Evolutionary conservation across 208 protist species (phyloP), one percentile per base, ranked within the genome.

Genomic region (Acanthamoeba quina): DNA sequence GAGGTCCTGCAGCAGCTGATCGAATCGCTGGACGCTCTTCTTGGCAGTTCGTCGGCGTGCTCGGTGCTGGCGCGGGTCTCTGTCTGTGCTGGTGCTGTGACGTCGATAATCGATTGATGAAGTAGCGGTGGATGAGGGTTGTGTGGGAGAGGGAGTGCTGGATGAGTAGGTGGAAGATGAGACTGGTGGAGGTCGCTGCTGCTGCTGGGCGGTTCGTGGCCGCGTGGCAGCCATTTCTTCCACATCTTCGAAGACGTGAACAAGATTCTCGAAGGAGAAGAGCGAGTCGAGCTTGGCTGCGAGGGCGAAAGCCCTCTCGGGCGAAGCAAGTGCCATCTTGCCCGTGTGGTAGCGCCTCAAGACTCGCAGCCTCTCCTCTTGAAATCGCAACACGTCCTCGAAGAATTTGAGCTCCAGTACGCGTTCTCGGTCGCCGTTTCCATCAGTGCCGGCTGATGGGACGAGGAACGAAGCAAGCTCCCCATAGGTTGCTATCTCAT

Each of bases 351-450:
- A 68, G n/a, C 62, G 62, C 13, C 62, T n/a, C 62, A 68, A 15
- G 62, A 68, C 37, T 9, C 62, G 62, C 62, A 68, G 62, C 62
- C 29, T 29, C 62, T 68, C n/a, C 13, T 68, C 62, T 34, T 68
- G 62, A 68, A 68, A 68, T 68, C 62, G 62, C n/a, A 68, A 34
- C 62, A 68, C 21, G n/a, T 68, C 62, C 62, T 68, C 62, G 62
- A 68, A 68, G 62, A 68, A 68, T 34, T 34, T 68, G n/a, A 68
- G 7, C 13, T 29, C 29, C 9, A 34, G 9, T 5, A 3, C 29
- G 62, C 62, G 62, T 19, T 34, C 62, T 68, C 56, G 2, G 19
- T 62, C 56, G 17, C 17, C 19, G 56, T 34, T 68, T 9, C n/a
- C 13, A 9, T 68, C 62, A 7, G 13, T 15, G n/a, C 29, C 62